These are phyloP conservation scores for Falciphora oryzae DNA, from an alignment of 2,329 filamentous ascomycete species.

Conservation along the genomic window DNA sequence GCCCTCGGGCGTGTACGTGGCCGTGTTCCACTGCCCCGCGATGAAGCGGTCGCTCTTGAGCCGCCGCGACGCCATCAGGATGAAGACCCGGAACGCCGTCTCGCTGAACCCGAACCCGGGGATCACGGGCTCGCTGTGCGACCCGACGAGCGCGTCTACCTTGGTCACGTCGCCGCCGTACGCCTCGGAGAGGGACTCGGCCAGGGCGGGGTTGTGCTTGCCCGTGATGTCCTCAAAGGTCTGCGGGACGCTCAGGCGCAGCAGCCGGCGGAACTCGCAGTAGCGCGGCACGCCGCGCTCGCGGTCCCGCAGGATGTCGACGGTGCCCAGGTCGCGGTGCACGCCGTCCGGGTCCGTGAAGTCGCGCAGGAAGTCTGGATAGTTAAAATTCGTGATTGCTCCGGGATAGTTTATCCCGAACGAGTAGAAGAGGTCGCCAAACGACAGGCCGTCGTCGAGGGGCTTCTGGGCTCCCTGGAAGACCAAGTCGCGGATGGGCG, in stretches of 20 bases:
- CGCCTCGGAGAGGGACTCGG: slow-evolving; percentile 28
- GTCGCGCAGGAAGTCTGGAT: slow-evolving; percentile 34
- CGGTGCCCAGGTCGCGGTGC: slow-evolving; percentile 35
- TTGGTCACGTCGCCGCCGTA: slow-evolving; percentile 35
- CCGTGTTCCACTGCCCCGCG: slow-evolving; percentile 32
- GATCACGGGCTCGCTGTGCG: slow-evolving; percentile 35
- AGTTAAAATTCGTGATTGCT: slow-evolving; percentile 33
- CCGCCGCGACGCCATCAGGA: slow-evolving; percentile 36
- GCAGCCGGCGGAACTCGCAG: slow-evolving; percentile 36
- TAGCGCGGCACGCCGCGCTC: slow-evolving; percentile 41
- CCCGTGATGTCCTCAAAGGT: slow-evolving; percentile 35
- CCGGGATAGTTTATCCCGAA: slow-evolving; percentile 43
- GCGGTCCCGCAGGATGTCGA: slow-evolving; percentile 40
- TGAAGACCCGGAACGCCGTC: slow-evolving; percentile 40
- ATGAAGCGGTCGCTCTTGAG: slow-evolving; percentile 41
- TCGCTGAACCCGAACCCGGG: slow-evolving; percentile 41
- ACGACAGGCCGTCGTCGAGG: slow-evolving; percentile 23
- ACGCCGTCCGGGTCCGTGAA: slow-evolving; percentile 34
- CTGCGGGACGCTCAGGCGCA: slow-evolving; percentile 29
- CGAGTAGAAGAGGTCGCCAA: slow-evolving; percentile 35
- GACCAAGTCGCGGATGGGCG: too few relatives aligned
- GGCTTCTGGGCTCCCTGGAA: slow-evolving; percentile 22
- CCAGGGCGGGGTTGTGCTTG: slow-evolving; percentile 27
- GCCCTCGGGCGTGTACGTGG: slow-evolving; percentile 34
- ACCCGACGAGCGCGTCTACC: slow-evolving; percentile 37